Conservation (phyloP, 1,139 yeast species). For the Candida gigantensis region DNA sequence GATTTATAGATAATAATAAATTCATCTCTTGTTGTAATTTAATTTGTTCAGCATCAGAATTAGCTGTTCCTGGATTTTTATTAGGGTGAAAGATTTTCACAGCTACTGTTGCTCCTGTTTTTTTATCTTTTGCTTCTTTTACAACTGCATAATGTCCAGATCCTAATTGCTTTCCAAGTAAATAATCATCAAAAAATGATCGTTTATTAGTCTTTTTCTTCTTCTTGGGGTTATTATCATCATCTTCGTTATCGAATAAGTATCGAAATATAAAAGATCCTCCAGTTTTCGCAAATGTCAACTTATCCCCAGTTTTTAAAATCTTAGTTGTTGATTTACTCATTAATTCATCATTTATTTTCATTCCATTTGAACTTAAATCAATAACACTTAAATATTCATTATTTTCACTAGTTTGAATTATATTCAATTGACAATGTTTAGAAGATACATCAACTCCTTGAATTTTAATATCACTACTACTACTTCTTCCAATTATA, state of each 20-base stretch:
- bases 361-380: slow-evolving; percentile 67
- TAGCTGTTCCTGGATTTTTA: slow-evolving; percentile 19
- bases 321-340: slow-evolving; percentile 51
- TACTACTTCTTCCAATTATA: slow-evolving; percentile 60
- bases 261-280: slow-evolving; percentile 60
- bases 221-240: slow-evolving; percentile 17
- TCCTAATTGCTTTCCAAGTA: slow-evolving; percentile 63
- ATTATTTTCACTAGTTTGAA: slow-evolving; percentile 24
- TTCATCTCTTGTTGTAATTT: slow-evolving; percentile 70
- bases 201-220: slow-evolving; percentile 17
- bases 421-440: slow-evolving; percentile 56
- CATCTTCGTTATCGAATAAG: slow-evolving; percentile 20
- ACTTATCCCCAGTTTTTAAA: slow-evolving; percentile 62
- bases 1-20: slow-evolving; percentile 64
- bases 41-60: slow-evolving; percentile 45
- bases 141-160: slow-evolving; percentile 81
- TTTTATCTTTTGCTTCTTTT: slow-evolving; percentile 61
- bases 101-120: slow-evolving; percentile 63
- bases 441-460: slow-evolving; percentile 68
- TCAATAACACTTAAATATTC: slow-evolving; percentile 56
- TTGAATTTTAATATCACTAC: slow-evolving; percentile 55
- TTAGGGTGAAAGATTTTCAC: slow-evolving; percentile 79
- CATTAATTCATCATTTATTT: slow-evolving; percentile 56
- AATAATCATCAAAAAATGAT: slow-evolving; percentile 61
- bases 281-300: slow-evolving; percentile 61